Conservation (phyloP, 75 land plant species). For the Pinus taeda region DNA sequence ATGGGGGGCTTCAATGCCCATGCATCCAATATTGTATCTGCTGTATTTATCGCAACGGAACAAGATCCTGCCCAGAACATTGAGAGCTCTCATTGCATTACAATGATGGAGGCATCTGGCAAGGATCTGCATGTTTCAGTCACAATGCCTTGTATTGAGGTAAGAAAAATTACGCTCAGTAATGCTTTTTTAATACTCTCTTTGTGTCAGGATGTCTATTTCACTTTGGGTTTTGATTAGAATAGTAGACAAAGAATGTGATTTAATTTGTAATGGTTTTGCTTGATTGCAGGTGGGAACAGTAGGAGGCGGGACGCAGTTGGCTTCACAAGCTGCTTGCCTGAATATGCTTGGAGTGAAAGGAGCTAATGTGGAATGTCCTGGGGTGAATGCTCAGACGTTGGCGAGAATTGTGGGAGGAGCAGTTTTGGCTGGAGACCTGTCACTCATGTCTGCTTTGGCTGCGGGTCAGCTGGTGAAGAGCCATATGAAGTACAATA, state of each 20-base stretch:
- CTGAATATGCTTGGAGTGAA: constrained; percentile 27
- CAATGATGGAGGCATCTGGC: no score
- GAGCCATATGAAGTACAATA: constrained; percentile 89
- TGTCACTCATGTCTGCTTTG: constrained; percentile 78
- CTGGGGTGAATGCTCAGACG: constrained; percentile 62
- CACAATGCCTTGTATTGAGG: no score
- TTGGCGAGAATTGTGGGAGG: constrained; percentile 76
- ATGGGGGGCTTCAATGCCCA: constrained; percentile 7
- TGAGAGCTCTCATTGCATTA: no score
- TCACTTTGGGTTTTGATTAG: no score
- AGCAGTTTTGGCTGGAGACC: constrained; percentile 75
- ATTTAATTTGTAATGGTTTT: no score
- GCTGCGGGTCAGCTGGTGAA: constrained; percentile 67
- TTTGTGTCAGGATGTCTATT: no score
- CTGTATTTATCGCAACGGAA: no score
- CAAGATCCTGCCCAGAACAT: no score
- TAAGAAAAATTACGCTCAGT: no score
- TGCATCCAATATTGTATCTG: constrained; percentile 17
- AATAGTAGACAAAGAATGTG: no score
- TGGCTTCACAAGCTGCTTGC: constrained; percentile 78
- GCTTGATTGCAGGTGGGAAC: constrained; percentile 65
- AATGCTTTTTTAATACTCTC: constrained; percentile 38
- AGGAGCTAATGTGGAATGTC: constrained; percentile 54
- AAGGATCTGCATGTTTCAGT: no score
- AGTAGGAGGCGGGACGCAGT: constrained; percentile 85